Evolutionary conservation across 768 basidiomycete genomes (phyloP).

Genomic region (Rhizopogon salebrosus): DNA sequence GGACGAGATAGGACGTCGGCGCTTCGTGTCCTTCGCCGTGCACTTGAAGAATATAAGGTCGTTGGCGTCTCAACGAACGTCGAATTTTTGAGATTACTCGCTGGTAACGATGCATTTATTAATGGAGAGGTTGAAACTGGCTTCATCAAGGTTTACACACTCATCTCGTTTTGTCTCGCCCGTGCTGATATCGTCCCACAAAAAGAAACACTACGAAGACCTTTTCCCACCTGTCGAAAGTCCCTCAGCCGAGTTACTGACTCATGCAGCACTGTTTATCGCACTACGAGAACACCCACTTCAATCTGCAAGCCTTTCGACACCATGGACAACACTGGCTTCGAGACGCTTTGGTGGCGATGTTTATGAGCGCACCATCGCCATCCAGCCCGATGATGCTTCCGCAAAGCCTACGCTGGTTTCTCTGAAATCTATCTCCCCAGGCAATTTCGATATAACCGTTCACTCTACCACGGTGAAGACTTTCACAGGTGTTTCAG

Average conservation of each 20-base stretch:
- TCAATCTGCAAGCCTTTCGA: slow-evolving; percentile 24
- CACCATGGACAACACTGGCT: slow-evolving; percentile 67
- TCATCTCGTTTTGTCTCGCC: neutral
- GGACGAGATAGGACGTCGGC: slow-evolving; percentile 83
- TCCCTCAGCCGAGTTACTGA: slow-evolving; percentile 60
- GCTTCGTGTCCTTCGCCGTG: slow-evolving; percentile 70
- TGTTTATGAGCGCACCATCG: slow-evolving; percentile 54
- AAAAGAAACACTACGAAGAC: slow-evolving; percentile 75
- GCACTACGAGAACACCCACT: slow-evolving; percentile 54
- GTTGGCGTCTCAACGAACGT: slow-evolving; percentile 91
- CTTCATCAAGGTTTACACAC: slow-evolving; percentile 62
- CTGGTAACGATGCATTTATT: slow-evolving; percentile 74
- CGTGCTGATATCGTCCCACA: neutral
- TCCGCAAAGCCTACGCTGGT: slow-evolving; percentile 32
- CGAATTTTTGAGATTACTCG: slow-evolving; percentile 77
- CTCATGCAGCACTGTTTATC: slow-evolving; percentile 76
- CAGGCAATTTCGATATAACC: slow-evolving; percentile 49
- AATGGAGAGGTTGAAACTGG: slow-evolving; percentile 84
- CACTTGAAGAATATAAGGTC: slow-evolving; percentile 84
- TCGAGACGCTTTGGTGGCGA: slow-evolving; percentile 80
- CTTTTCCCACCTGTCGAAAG: slow-evolving; percentile 66
- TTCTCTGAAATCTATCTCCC: slow-evolving; percentile 35
- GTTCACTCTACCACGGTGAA: slow-evolving; percentile 30
- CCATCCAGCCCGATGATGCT: slow-evolving; percentile 53
- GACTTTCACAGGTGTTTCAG: slow-evolving; percentile 48